phyloP scores from a whole-genome alignment of 345 rosid genomes.

The Eucalyptus sideroxylon region DNA sequence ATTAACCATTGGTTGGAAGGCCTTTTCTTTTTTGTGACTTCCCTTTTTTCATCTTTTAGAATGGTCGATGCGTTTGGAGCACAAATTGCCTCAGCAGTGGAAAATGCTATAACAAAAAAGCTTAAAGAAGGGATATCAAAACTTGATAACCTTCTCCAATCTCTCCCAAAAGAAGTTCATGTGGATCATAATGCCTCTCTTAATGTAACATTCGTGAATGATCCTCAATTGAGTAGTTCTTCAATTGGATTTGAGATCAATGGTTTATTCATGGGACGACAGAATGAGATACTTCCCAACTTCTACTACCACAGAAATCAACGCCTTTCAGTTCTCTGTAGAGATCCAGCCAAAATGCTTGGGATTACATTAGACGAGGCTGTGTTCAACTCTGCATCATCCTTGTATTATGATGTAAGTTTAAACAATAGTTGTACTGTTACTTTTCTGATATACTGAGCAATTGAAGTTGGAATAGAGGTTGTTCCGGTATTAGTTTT shows the following conservation, averaged over 20 bases:
- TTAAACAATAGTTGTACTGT: neutral
- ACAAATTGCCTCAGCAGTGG: constrained; percentile 70
- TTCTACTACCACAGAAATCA: constrained; percentile 5
- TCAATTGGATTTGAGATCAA: constrained; percentile 76
- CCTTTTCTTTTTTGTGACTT: neutral
- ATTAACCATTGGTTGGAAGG: neutral
- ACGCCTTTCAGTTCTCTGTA: constrained; percentile 38
- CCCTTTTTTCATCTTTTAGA: constrained; percentile 14
- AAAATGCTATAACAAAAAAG: constrained; percentile 61
- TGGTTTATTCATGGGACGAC: constrained; percentile 57
- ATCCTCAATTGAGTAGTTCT: constrained; percentile 56
- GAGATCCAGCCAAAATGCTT: constrained; percentile 65
- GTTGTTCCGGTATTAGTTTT: neutral
- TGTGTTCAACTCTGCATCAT: constrained; percentile 83
- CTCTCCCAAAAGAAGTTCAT: constrained; percentile 83
- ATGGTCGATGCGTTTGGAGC: constrained; percentile 87
- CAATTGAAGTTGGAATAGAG: neutral
- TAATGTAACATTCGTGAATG: constrained; percentile 66
- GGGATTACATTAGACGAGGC: constrained; percentile 83
- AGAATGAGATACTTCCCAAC: constrained; percentile 1
- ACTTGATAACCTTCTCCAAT: constrained; percentile 63
- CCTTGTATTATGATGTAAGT: constrained; percentile 84
- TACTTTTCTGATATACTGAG: neutral
- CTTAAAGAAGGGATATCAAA: constrained; percentile 64
- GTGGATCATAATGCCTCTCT: constrained; percentile 85